A percentile compares a stretch with the other conserved stretches of the same genome.
Evolutionary conservation across 2,329 filamentous ascomycete genomes (phyloP).

Genomic region (Epichloe uncinata): DNA sequence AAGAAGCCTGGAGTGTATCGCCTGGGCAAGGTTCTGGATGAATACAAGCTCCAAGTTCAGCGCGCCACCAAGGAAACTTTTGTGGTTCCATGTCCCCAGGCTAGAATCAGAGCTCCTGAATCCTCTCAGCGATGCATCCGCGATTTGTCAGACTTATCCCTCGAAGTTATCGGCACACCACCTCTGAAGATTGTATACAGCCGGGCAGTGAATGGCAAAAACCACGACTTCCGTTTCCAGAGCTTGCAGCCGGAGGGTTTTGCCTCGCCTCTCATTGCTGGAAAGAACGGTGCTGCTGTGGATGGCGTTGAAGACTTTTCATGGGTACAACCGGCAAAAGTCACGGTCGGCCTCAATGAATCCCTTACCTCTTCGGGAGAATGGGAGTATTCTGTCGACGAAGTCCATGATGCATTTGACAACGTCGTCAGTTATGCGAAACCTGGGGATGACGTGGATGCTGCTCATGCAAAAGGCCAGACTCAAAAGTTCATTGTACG

Average conservation of each 20-base stretch:
- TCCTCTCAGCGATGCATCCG: conserved; percentile 62
- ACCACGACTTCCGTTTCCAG: conserved; percentile 79
- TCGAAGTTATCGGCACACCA: conserved; percentile 79
- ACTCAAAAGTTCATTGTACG: conserved; percentile 74
- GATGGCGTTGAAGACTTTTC: conserved; percentile 54
- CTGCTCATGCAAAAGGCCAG: conserved; percentile 46
- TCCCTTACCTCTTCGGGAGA: conserved; percentile 65
- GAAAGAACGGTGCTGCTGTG: conserved; percentile 45
- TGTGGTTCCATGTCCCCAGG: conserved; percentile 75
- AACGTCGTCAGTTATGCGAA: conserved; percentile 68
- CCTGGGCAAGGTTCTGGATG: conserved; percentile 73
- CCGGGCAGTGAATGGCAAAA: conserved; percentile 69
- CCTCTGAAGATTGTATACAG: conserved; percentile 90
- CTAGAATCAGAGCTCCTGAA: conserved; percentile 52
- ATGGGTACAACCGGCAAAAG: conserved; percentile 65
- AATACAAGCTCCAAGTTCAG: conserved; percentile 88
- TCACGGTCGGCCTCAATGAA: conserved; percentile 80
- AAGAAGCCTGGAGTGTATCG: conserved; percentile 84
- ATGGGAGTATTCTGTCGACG: conserved; percentile 85
- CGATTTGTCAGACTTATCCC: conserved; percentile 71
- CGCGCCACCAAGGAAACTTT: conserved; percentile 63
- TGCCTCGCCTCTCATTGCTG: conserved; percentile 59
- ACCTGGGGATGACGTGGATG: conserved; percentile 55
- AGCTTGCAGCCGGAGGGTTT: conserved; percentile 85
- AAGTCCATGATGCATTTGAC: conserved; percentile 81